Base-by-base conservation (phyloP, 2,329 filamentous ascomycete genomes). In the Rhinocladiella similis region DNA sequence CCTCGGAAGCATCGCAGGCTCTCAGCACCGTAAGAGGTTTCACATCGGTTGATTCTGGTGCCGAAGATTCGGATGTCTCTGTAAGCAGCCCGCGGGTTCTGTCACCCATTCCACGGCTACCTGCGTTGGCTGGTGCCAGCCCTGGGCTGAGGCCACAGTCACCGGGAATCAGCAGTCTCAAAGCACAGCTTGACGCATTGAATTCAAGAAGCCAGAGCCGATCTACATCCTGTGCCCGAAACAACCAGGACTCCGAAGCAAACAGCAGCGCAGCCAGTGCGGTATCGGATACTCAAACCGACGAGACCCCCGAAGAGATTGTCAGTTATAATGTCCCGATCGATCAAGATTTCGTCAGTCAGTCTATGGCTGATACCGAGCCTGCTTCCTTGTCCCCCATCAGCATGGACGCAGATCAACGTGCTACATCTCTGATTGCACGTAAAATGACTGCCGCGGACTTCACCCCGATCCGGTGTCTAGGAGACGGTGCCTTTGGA, bases 401-500 rank as follows among this genome's bases (percentile, higher is more conserved):
- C 80, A 81, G 14, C 72, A 84, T 53, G 73, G 81, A 65, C 68
- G 79, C 67, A 70, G 79, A 73, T 61, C 71, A 79, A 35, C 65
- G 57, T n/a, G 63, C 66, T 13, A 60, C 57, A n/a, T 63, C 59
- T 9, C 56, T 51, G 20, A 68, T 83, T 42, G 76, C 77, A 59
- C 85, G 89, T 62, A 97, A 99, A 77, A 97, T 97, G 88, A 88
- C 87, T 7, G 87, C 91, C 1, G 84, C 87, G 10, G 94, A 99
- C 71, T 99, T 99, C 70, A 88, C 96, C 67, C 85, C 89, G 10
- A 77, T 99, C 49, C 89, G 90, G 48, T 97, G 93, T 72, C 86
- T 99, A 19, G 95, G 95, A 54, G 97, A 97, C 71, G 94, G 94
- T 47, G 91, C 94, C 13, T 99, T 94, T 70, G 94, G 94, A 35